Evolutionary conservation across 495 filamentous ascomycete genomes (phyloP), one percentile per base, ranked within the genome.

Genomic region (Oidiodendron maius): DNA sequence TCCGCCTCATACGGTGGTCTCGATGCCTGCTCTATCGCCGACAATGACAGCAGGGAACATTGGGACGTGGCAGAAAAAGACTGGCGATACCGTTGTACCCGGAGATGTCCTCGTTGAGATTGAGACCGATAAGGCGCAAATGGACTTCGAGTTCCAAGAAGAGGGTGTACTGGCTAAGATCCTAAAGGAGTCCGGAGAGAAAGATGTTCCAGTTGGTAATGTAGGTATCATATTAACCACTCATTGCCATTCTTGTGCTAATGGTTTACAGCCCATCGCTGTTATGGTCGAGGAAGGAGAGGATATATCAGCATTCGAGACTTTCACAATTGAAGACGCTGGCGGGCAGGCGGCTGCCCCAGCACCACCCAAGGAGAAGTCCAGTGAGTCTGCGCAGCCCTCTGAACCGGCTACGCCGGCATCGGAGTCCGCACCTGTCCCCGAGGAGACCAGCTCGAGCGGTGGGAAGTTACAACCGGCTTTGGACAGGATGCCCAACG

Each of bases 131-230:
- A 99, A 99, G 77, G 94, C 94, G 35, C 94, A 99, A 70, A 99
- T 99, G 94, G 94, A 99, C 75, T 99, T 99, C 61, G 94, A 99
- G 69, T 99, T 94, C 68, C 94, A 99, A 69, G 93, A 99, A 55
- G 93, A 99, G 64, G 93, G 94, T 72, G 76, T 95, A 26, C 71
- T 99, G 48, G 94, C 94, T 50, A 97, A 96, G 79, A 79, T 97
- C 51, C 68, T 99, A 66, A 95, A 89, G 72, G 87, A 95, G 2
- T 82, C 82, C 25, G 94, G 94, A 38, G 89, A 86, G 68, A 97
- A 97, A 74, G 94, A 97, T 64, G 77, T 99, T 53, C 66, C 93
- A 30, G 91, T 99, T 59, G 93, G 93, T 64, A 88, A 88, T 65
- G 93, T 98, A 80, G 68, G 90, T 79, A 40, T 32, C 48, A 49